Evolutionary conservation across 2,329 filamentous ascomycete species (phyloP).

Genomic region (Mycocentrospora acerina): DNA sequence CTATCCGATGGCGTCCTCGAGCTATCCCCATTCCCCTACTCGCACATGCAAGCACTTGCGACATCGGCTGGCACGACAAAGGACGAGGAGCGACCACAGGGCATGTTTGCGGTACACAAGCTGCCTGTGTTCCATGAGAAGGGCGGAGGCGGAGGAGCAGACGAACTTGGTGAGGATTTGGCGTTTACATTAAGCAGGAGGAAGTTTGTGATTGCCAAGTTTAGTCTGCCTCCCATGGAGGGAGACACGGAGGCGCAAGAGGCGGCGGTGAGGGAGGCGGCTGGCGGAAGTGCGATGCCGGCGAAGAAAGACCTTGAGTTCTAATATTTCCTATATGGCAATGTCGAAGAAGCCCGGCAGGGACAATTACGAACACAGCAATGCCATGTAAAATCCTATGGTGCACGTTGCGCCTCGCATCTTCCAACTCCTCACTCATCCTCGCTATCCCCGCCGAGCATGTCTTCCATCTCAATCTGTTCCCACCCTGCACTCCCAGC

Average conservation of each 20-base stretch:
- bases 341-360: background rate
- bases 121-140: conserved; percentile 85
- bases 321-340: conserved; percentile 8
- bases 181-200: conserved; percentile 85
- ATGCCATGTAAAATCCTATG: no score
- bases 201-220: conserved; percentile 83
- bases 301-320: conserved; percentile 68
- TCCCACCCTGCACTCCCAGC: conserved; percentile 58
- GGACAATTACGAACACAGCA: conserved; percentile 8
- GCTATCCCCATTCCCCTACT: conserved; percentile 70
- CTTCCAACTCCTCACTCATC: conserved; percentile 19
- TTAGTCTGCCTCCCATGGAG: conserved; percentile 83
- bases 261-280: conserved; percentile 38
- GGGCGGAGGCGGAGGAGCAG: conserved; percentile 71
- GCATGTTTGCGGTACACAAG: conserved; percentile 79
- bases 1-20: conserved; percentile 85
- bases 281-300: conserved; percentile 54
- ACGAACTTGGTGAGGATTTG: conserved; percentile 74
- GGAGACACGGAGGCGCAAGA: conserved; percentile 68
- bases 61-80: conserved; percentile 54
- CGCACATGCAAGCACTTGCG: conserved; percentile 52
- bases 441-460: conserved; percentile 50
- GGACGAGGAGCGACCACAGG: conserved; percentile 77
- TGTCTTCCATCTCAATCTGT: conserved; percentile 64
- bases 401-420: no score